phyloP scores from a whole-genome alignment of 257 asterid genomes.

The Galeopsis tetrahit region DNA sequence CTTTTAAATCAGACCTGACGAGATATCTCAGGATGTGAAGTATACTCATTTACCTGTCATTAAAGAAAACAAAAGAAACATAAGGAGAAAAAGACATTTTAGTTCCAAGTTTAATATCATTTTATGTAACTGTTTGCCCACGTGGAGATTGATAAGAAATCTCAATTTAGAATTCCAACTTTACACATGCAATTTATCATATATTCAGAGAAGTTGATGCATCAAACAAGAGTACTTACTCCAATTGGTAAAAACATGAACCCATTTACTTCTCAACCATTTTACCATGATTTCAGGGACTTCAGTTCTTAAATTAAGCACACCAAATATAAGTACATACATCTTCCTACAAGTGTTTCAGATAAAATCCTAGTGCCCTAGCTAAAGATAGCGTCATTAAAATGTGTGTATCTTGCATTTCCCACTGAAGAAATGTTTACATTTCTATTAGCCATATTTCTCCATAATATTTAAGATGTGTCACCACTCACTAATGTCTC shows the following conservation, averaged over 20 bases:
- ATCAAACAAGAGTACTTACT: slow-evolving; percentile 16
- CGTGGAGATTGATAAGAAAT: slow-evolving; percentile 17
- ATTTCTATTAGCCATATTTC: slow-evolving; percentile 5
- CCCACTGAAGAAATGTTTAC: slow-evolving; percentile 14
- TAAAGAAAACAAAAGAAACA: slow-evolving; percentile 13
- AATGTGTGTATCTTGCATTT: not conserved
- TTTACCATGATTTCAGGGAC: slow-evolving; percentile 21
- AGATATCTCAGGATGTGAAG: slow-evolving; percentile 77
- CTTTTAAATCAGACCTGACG: slow-evolving; percentile 64
- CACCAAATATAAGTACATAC: slow-evolving; percentile 7
- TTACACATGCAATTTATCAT: slow-evolving; percentile 20
- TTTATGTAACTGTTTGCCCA: not conserved
- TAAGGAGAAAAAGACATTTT: slow-evolving; percentile 10
- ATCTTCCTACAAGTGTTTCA: slow-evolving; percentile 24
- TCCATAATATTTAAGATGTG: slow-evolving; percentile 11
- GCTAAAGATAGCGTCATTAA: slow-evolving; percentile 19
- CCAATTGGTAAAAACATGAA: not conserved
- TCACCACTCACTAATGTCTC: not conserved
- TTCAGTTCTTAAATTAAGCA: slow-evolving; percentile 24
- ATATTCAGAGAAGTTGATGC: slow-evolving; percentile 15
- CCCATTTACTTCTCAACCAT: not conserved
- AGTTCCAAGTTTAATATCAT: slow-evolving; percentile 24
- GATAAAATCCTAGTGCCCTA: slow-evolving; percentile 13
- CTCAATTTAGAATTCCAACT: slow-evolving; percentile 16
- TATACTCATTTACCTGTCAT: slow-evolving; percentile 71